Evolutionary conservation across 306 rosid species (phyloP).

Genomic region (Gastrolobium bilobum): DNA sequence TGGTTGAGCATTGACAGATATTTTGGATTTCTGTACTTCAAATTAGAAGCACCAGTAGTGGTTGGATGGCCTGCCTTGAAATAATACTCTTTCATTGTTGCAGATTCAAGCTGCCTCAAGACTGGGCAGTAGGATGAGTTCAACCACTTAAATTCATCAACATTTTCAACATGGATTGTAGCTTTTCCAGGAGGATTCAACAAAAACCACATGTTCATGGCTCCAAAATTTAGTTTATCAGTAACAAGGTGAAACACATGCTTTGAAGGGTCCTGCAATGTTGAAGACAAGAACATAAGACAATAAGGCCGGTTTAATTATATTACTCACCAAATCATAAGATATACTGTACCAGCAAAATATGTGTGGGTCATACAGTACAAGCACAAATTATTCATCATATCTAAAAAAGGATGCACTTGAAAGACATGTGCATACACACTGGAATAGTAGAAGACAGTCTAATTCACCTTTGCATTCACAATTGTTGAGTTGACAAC

Average conservation of each 20-base stretch:
- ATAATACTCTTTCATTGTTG: constrained; percentile 92
- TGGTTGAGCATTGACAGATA: constrained; percentile 98
- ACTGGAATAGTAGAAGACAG: constrained; percentile 26
- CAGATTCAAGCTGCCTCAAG: constrained; percentile 89
- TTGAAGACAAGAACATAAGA: constrained; percentile 51
- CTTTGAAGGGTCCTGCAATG: constrained; percentile 87
- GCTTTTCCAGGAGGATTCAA: constrained; percentile 97
- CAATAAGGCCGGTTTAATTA: constrained; percentile 31
- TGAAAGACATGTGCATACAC: not conserved
- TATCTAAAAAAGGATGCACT: not conserved
- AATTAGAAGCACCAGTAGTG: constrained; percentile 79
- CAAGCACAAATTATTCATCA: constrained; percentile 30
- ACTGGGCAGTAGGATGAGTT: constrained; percentile 97
- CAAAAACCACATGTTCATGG: constrained; percentile 99
- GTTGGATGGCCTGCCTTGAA: constrained; percentile 93
- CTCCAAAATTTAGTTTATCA: constrained; percentile 92
- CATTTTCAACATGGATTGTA: constrained; percentile 88
- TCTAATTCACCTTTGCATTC: constrained; percentile 85
- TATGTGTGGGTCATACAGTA: not conserved
- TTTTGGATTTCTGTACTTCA: constrained; percentile 97
- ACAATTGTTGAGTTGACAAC: constrained; percentile 90
- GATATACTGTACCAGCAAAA: constrained; percentile 30
- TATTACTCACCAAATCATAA: constrained; percentile 3
- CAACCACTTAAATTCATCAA: constrained; percentile 93
- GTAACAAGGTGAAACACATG: constrained; percentile 98